phyloP scores from a whole-genome alignment of 164 flowering plant species.

The Chimonanthus salicifolius region DNA sequence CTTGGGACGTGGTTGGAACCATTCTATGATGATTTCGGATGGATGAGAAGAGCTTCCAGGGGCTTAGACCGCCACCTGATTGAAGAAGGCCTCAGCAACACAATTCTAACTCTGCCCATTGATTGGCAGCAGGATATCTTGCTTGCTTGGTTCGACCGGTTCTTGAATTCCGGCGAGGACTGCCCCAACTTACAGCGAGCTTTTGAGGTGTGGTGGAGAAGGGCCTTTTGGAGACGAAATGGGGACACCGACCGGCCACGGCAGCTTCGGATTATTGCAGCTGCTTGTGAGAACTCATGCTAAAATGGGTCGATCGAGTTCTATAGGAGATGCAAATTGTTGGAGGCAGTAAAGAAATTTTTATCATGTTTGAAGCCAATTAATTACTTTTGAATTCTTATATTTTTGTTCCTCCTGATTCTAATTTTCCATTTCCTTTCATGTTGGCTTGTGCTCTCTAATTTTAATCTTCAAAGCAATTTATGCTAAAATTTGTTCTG shows the following conservation, averaged over 20 bases:
- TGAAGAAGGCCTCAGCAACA: slow-evolving; percentile 85
- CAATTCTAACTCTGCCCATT: slow-evolving; percentile 84
- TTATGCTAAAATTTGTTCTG: no score
- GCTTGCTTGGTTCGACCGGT: slow-evolving; percentile 82
- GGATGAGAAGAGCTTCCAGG: slow-evolving; percentile 87
- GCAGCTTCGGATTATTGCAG: slow-evolving; percentile 31
- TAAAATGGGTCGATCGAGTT: no score
- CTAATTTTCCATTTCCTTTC: no score
- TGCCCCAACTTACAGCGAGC: slow-evolving; percentile 93
- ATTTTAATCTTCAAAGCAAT: no score
- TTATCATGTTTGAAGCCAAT: no score
- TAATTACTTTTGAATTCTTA: no score
- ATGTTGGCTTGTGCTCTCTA: no score
- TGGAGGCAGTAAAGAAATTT: no score
- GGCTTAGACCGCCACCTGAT: slow-evolving; percentile 80
- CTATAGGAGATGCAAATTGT: no score
- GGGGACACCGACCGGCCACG: slow-evolving; percentile 42
- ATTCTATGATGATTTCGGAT: slow-evolving; percentile 88
- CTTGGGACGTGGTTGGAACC: slow-evolving; percentile 84
- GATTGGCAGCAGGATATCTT: slow-evolving; percentile 82
- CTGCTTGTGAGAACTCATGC: slow-evolving; percentile 29
- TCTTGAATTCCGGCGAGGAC: slow-evolving; percentile 81
- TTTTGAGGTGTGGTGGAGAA: slow-evolving; percentile 95
- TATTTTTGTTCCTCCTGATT: no score
- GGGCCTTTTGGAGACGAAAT: slow-evolving; percentile 78